Evolutionary conservation across 1,284 basidiomycete species (phyloP), one percentile per base, ranked within the genome.

Genomic region (Tilletia horrida): DNA sequence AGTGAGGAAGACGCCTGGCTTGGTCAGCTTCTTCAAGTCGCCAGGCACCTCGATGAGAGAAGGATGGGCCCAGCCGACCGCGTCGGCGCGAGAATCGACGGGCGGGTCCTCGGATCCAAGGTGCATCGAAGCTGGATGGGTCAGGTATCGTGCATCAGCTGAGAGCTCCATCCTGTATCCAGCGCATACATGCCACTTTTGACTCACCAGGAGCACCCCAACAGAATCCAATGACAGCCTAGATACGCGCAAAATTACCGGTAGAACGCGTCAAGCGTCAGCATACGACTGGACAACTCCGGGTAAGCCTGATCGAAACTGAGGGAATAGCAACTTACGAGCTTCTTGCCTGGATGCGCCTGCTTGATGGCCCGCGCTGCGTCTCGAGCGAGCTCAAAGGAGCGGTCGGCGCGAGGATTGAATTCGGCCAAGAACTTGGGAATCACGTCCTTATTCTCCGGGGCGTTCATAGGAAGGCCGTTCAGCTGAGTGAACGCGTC

Each of bases 21-120:
- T 55, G 9, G 44, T 55, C 43, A 73, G 47, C 14, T 65, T 42
- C 18, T 47, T 42, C 47, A 73, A 69, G 66, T 73, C 71, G 1
- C 23, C 14, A 23, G 63, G 45, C 14, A 55, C 25, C 29, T 73
- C 70, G 42, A 63, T 57, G 14, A 73, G 9, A 1, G 65, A 65
- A 11, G 71, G 71, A 63, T 73, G 71, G 31, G 70, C 70, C 61
- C 72, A 72, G 52, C 65, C 67, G 43, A 73, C 57, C 31, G 71
- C 71, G 42, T 73, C 71, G n/a, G 69, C 69, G 21, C 48, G 23
- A 18, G 61, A 29, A 18, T 45, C 42, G 7, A 21, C 35, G 52
- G 52, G 52, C 21, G 63, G 67, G 29, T 55, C 50, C 6, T 59
- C 57, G 4, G 45, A 62, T 21, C 62, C 66, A 27, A 72, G 63